Conservation (phyloP, 805 yeast species). For the Zygotorulaspora florentina region DNA sequence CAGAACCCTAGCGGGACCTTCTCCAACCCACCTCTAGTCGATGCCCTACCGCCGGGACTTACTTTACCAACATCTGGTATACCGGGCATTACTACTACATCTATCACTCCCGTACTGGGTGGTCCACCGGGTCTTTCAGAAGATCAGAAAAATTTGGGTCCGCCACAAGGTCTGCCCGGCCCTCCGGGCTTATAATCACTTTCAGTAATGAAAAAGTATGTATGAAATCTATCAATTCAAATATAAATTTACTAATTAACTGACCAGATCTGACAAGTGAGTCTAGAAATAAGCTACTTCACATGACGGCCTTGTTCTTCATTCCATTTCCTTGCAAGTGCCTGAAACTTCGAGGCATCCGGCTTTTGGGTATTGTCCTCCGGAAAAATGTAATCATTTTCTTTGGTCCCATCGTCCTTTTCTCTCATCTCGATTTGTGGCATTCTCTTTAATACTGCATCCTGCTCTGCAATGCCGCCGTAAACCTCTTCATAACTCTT, state of each 20-base stretch:
- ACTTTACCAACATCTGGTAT: not conserved
- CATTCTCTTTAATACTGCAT: conserved; percentile 40
- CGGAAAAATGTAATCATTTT: conserved; percentile 67
- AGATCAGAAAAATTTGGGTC: conserved; percentile 12
- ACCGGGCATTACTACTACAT: conserved; percentile 3
- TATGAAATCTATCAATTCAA: conserved; percentile 4
- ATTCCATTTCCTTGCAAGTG: conserved; percentile 50
- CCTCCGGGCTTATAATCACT: conserved; percentile 30
- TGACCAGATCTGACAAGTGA: not conserved
- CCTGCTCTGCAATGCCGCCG: conserved; percentile 45
- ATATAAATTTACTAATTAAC: conserved; percentile 7
- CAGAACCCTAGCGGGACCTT: not conserved
- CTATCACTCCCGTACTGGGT: conserved; percentile 29
- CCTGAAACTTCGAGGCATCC: conserved; percentile 37
- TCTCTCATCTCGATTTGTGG: conserved; percentile 48
- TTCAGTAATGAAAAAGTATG: conserved; percentile 12
- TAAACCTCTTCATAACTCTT: conserved; percentile 58
- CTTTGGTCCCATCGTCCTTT: conserved; percentile 42
- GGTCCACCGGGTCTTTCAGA: conserved; percentile 25
- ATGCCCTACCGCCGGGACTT: conserved; percentile 6
- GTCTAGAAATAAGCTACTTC: not conserved
- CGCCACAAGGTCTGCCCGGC: conserved; percentile 28
- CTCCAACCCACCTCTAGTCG: not conserved
- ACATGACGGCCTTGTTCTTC: conserved; percentile 15
- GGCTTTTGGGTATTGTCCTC: conserved; percentile 42